These are phyloP conservation scores for Neonectria sp. DNA, from an alignment of 2,329 filamentous ascomycete genomes.

Conservation along the genomic window DNA sequence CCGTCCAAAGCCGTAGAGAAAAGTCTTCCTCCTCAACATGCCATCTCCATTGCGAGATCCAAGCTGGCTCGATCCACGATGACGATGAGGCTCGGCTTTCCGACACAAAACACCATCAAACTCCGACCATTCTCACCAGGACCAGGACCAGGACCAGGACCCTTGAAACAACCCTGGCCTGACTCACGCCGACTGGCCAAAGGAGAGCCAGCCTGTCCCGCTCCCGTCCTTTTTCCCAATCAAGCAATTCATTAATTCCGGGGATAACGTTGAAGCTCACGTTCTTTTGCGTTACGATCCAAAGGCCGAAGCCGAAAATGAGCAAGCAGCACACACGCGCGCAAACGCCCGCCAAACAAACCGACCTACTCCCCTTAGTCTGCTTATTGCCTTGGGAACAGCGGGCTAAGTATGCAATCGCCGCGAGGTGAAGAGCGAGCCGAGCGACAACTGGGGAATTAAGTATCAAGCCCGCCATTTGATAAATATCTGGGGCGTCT, in stretches of 20 bases:
- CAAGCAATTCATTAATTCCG: background rate
- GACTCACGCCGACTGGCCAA: conserved; percentile 1
- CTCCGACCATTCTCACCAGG: background rate
- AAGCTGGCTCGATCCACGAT: background rate
- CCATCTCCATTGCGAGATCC: background rate
- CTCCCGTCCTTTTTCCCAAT: background rate
- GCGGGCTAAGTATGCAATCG: background rate
- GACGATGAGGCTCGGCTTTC: conserved; percentile 11
- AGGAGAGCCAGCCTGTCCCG: background rate
- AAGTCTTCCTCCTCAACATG: background rate
- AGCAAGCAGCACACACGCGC: background rate
- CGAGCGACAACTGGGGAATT: conserved; percentile 9
- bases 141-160: too few species aligned
- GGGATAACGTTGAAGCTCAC: background rate
- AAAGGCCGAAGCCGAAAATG: background rate
- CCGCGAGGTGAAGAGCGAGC: conserved; percentile 8
- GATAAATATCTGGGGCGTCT: conserved; percentile 17
- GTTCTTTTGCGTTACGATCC: background rate
- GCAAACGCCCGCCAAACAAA: too few species aligned
- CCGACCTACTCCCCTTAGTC: background rate
- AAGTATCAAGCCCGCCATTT: conserved; percentile 1
- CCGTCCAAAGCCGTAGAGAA: background rate
- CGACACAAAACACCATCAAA: background rate
- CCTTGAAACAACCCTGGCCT: background rate
- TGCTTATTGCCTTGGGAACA: background rate